Evolutionary conservation across 2,329 filamentous ascomycete species (phyloP).

Genomic region (Grosmannia serpens): DNA sequence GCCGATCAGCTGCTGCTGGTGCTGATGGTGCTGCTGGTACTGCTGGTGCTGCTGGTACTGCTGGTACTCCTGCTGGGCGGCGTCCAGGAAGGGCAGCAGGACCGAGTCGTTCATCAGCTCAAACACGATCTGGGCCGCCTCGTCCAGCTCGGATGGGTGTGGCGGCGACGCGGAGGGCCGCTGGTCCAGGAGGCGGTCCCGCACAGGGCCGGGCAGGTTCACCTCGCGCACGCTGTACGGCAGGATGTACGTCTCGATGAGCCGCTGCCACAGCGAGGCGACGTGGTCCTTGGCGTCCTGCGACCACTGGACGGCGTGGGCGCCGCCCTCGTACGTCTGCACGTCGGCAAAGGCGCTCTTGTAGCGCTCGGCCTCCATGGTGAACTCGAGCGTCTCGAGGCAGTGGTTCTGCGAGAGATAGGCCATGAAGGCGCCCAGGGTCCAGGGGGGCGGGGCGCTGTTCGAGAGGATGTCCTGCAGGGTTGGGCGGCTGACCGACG

Average conservation of each 20-base stretch:
- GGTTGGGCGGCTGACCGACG: conserved; percentile 45
- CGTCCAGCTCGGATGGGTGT: conserved; percentile 62
- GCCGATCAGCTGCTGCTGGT: not conserved
- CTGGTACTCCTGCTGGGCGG: conserved; percentile 13
- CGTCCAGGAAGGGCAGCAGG: conserved; percentile 80
- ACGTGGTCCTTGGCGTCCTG: conserved; percentile 50
- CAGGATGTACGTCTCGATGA: conserved; percentile 82
- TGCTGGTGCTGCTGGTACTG: not conserved
- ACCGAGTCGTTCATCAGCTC: conserved; percentile 98
- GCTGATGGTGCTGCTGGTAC: conserved; percentile 11
- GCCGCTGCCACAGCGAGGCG: conserved; percentile 71
- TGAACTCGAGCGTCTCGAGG: conserved; percentile 91
- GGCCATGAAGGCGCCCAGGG: conserved; percentile 85
- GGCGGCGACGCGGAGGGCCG: conserved; percentile 50
- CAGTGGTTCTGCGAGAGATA: conserved; percentile 97
- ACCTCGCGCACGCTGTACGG: conserved; percentile 79
- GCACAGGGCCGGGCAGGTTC: conserved; percentile 77
- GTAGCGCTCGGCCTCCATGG: conserved; percentile 85
- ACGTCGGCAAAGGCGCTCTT: conserved; percentile 43
- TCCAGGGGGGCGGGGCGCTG: conserved; percentile 77
- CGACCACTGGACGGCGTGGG: conserved; percentile 16
- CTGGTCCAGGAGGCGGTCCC: conserved; percentile 64
- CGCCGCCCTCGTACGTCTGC: conserved; percentile 26
- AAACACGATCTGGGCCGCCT: conserved; percentile 78
- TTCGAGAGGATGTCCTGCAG: conserved; percentile 83